Percentiles rank a stretch among this genome's conserved stretches.
Conservation (phyloP, 306 rosid genomes). For the Lathyrus oleraceus region DNA sequence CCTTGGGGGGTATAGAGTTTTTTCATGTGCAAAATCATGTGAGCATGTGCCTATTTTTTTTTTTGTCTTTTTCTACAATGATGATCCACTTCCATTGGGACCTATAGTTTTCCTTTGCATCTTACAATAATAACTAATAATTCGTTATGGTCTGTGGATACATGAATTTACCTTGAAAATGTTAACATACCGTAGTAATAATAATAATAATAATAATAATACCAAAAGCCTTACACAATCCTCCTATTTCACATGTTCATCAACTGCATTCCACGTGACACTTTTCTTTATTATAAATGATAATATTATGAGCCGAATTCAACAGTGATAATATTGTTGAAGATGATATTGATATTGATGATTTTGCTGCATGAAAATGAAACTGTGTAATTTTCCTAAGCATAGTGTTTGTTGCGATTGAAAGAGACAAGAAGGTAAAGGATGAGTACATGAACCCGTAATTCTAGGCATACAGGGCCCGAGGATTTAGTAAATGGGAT, state of each 20-base stretch:
- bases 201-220: neutral
- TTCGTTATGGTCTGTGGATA: slow-evolving; percentile 23
- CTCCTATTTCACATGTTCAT: slow-evolving; percentile 33
- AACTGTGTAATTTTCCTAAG: neutral
- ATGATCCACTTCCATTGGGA: slow-evolving; percentile 41
- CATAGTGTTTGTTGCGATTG: slow-evolving; percentile 38
- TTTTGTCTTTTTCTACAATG: slow-evolving; percentile 41
- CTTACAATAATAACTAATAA: slow-evolving; percentile 17
- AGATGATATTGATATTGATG: neutral
- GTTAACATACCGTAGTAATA: neutral
- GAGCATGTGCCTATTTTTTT: slow-evolving; percentile 60
- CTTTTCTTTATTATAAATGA: slow-evolving; percentile 1
- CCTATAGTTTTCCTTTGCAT: slow-evolving; percentile 38
- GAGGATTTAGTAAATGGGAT: slow-evolving; percentile 62
- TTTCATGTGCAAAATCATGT: slow-evolving; percentile 81
- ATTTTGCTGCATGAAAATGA: slow-evolving; percentile 12
- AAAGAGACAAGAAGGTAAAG: slow-evolving; percentile 44
- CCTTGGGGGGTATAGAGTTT: slow-evolving; percentile 27
- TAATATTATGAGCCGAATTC: neutral
- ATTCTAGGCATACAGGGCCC: slow-evolving; percentile 58
- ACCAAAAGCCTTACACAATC: neutral
- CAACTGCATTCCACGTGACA: slow-evolving; percentile 31
- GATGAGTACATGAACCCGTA: slow-evolving; percentile 56
- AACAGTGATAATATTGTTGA: neutral
- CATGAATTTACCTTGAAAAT: slow-evolving; percentile 37